Evolutionary conservation across 345 rosid genomes (phyloP), one percentile per base, ranked within the genome.

Genomic region (Acer yangbiense): DNA sequence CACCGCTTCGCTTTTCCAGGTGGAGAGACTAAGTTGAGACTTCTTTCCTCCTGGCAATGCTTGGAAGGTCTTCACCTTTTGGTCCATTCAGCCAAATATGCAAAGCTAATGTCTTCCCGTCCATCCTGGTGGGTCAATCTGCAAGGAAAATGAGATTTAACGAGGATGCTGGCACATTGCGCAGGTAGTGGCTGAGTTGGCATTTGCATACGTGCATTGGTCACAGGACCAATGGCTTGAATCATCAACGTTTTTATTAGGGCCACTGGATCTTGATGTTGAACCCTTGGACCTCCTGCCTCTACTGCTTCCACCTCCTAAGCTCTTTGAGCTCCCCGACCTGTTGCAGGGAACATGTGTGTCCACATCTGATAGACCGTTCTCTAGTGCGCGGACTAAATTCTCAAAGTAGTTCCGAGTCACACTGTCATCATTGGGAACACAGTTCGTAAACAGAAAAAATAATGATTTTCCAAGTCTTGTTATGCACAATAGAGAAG

Each of bases 331-430:
- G 81, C 86, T 87, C 55, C 75, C 76, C 11, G 82, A 77, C 83
- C 88, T 81, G 86, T 83, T 87, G 82, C 87, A 86, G 74, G 87
- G 82, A 79, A 87, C 87, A 46, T 80, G 88, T 4, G 90, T 73
- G 76, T 84, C 88, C 77, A 93, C 94, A 79, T 93, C 96, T 44
- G 98, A 88, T 20, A 93, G 84, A 64, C 98, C 98, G 70, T 90
- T 93, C 82, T 93, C 96, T 20, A 93, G 77, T 9, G 98, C 98
- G 55, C 89, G 87, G 39, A 93, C 98, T 67, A 93, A 79, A 83
- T 91, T 93, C 88, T 93, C 96, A 65, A 93, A 93, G 82, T 93
- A 91, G 83, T 90, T 91, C 76, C 92, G 80, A 2, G 98, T 93
- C n/a, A 93, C 98, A 75, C 94, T 91, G 91, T 73, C 76, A 60